phyloP scores from a whole-genome alignment of 2,329 filamentous ascomycete species.

The Boeremia exigua region DNA sequence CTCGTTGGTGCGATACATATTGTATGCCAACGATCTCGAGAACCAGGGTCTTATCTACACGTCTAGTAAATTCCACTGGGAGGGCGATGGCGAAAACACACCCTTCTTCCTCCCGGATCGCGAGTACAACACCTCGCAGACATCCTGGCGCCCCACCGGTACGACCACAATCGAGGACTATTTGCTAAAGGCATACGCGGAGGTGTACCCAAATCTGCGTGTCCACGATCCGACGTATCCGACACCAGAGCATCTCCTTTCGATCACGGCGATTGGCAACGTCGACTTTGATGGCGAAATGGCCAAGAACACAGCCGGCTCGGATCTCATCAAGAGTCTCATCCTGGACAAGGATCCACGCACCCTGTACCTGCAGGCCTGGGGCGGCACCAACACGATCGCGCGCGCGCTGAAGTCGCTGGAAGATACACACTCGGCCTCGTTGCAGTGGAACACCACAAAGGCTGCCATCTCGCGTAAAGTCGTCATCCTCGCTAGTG shows the following conservation, averaged over 20 bases:
- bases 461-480: constrained; percentile 10
- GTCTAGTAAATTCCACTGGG: constrained; percentile 22
- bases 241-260: constrained; percentile 9
- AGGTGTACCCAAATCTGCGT: constrained; percentile 15
- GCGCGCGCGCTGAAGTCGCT: constrained; percentile 19
- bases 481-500: constrained; percentile 18
- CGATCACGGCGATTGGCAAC: constrained; percentile 16
- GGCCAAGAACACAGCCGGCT: constrained; percentile 17
- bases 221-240: constrained; percentile 14
- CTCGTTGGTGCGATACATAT: constrained; percentile 17
- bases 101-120: constrained; percentile 15
- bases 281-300: constrained; percentile 21
- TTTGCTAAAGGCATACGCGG: constrained; percentile 15
- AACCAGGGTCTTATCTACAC: constrained; percentile 20
- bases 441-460: neutral
- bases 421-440: neutral
- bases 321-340: constrained; percentile 13
- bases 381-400: constrained; percentile 22
- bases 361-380: constrained; percentile 17
- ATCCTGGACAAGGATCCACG: constrained; percentile 17
- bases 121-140: constrained; percentile 22
- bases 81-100: constrained; percentile 15
- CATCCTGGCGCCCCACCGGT: constrained; percentile 18
- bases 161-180: constrained; percentile 13
- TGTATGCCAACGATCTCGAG: constrained; percentile 20